Base-by-base conservation (phyloP, 2,329 filamentous ascomycete species). In the Coleophoma cylindrospora region DNA sequence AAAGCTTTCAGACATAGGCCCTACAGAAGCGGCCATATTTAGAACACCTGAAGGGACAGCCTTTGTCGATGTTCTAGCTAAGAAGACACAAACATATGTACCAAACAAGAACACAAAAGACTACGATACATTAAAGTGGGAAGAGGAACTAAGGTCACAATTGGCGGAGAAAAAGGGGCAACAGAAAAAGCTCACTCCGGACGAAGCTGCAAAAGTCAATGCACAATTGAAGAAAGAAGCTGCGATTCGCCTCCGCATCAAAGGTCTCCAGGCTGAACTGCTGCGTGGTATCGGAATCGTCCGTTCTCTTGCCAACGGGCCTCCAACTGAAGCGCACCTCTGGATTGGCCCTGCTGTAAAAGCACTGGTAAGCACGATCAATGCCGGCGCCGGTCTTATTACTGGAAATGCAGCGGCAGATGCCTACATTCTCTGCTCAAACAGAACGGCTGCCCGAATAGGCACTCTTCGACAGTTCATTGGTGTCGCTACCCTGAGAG, bases 61-160 rank as follows among this genome's bases (percentile, higher is more conserved):
- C 13, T 97, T 95, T 60, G 78, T 99, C 17, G 94, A 99, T 68
- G 89, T 97, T 0, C 77, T 99, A 6, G 89, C 87, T 34, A 91
- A 89, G 64, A 95, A 95, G 65, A 74, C 83, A 1, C 81, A 83
- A 51, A 81, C 81, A 53, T 73, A 76, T 36, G 72, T 86, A 2
- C 83, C 90, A 3, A 86, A 91, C 69, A 97, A 96, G 71, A 96
- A 90, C 61, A 86, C 83, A 45, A 96, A 95, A 66, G 94, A 97
- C 65, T 96, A 96, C 61, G 90, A 99, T 60, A 95, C 90, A 1
- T 70, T 96, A 38, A 96, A 96, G 68, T 99, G 95, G 94, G 94
- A 99, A 68, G 87, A 92, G 66, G 94, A 99, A 56, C 76, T 99
- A 8, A 80, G 91, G 50, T 79, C 83, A 37, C 90, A 96, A 61